Evolutionary conservation across 495 filamentous ascomycete genomes (phyloP).

Genomic region (Melanomma pulvis-pyrius): DNA sequence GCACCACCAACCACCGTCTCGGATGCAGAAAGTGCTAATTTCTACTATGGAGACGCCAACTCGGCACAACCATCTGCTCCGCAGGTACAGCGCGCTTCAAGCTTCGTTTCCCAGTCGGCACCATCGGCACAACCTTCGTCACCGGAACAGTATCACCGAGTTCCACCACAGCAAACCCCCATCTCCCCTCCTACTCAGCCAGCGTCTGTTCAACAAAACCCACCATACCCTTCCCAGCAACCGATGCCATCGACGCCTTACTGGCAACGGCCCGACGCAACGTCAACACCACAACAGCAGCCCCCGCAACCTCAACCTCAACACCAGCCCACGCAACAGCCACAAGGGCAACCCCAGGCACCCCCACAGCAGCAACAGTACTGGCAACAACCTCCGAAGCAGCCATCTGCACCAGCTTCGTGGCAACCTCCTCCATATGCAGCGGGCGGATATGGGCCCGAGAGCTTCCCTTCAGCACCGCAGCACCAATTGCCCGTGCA

Average conservation of each 20-base stretch:
- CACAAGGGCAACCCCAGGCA: slow-evolving; percentile 34
- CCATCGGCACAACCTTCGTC: slow-evolving; percentile 29
- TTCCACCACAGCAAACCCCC: slow-evolving; percentile 35
- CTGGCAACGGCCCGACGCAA: slow-evolving; percentile 45
- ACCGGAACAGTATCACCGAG: slow-evolving; percentile 33
- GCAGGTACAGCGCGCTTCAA: slow-evolving; percentile 33
- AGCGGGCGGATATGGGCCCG: slow-evolving; percentile 58
- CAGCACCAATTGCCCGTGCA: slow-evolving; percentile 61
- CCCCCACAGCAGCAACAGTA: slow-evolving; percentile 34
- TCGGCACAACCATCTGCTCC: slow-evolving; percentile 39
- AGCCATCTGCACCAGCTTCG: slow-evolving; percentile 52
- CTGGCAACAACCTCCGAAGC: slow-evolving; percentile 47
- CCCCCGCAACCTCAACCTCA: slow-evolving; percentile 10
- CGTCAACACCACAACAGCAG: slow-evolving; percentile 36
- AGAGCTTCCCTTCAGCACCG: slow-evolving; percentile 65
- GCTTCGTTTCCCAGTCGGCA: slow-evolving; percentile 35
- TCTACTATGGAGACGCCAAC: slow-evolving; percentile 44
- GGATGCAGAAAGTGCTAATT: slow-evolving; percentile 35
- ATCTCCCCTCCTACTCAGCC: slow-evolving; percentile 30
- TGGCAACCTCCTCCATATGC: slow-evolving; percentile 37
- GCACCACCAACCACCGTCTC: slow-evolving; percentile 36
- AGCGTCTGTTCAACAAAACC: slow-evolving; percentile 13
- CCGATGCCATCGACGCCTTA: slow-evolving; percentile 25
- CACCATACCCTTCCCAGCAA: slow-evolving; percentile 26
- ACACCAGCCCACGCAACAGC: slow-evolving; percentile 30